These are phyloP conservation scores for Cutaneotrichosporon sp. DNA, from an alignment of 1,284 basidiomycete genomes.

Conservation along the genomic window DNA sequence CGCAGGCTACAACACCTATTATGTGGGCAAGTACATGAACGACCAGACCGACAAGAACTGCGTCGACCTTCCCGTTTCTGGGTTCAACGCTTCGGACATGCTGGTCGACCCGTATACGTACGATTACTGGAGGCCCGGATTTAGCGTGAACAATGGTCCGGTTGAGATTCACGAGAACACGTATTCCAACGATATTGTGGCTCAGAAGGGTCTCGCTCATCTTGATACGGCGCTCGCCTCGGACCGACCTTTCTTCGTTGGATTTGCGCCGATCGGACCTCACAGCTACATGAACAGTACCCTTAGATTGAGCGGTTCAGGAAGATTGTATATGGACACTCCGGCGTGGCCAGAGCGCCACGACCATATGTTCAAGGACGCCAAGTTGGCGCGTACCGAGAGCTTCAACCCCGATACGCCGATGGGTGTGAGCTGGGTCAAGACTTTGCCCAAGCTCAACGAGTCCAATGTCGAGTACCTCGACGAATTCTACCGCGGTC, in stretches of 20 bases:
- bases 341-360: conserved; percentile 33
- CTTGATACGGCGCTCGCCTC: conserved; percentile 28
- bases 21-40: conserved; percentile 47
- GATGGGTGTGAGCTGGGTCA: conserved; percentile 42
- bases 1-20: conserved; percentile 41
- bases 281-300: conserved; percentile 1
- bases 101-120: conserved; percentile 46
- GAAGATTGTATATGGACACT: conserved; percentile 12
- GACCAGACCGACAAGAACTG: conserved; percentile 36
- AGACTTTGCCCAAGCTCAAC: conserved; percentile 37
- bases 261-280: conserved; percentile 21
- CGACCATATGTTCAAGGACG: conserved; percentile 31
- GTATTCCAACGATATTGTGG: conserved; percentile 41
- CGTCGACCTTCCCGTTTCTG: conserved; percentile 28
- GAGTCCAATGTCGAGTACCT: conserved; percentile 38
- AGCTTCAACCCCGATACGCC: conserved; percentile 37
- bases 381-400: conserved; percentile 23
- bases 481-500: conserved; percentile 45
- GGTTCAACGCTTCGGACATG: conserved; percentile 33
- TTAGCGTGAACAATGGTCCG: conserved; percentile 30
- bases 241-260: conserved; percentile 40
- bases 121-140: conserved; percentile 37
- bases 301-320: neutral
- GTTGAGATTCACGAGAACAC: conserved; percentile 29
- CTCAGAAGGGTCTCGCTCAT: conserved; percentile 32